Percentiles rank a stretch among this genome's conserved stretches.
These are phyloP conservation scores for Pontederia paniculata DNA, from an alignment of 176 grass and related monocot species.

Conservation along the genomic window DNA sequence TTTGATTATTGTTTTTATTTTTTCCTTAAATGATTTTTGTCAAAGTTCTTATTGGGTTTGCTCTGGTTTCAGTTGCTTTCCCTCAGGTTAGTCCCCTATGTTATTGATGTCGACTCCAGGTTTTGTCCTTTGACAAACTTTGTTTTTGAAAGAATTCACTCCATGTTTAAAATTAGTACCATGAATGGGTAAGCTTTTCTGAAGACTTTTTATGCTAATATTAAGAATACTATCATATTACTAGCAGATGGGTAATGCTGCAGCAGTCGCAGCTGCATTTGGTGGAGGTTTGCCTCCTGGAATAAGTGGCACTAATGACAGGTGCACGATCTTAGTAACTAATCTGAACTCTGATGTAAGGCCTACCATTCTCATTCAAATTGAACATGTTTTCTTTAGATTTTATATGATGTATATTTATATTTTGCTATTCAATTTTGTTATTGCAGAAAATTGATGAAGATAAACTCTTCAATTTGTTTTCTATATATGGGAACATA, in stretches of 20 bases:
- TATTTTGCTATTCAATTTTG: background rate
- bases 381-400: background rate
- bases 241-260: conserved; percentile 61
- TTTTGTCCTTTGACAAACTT: too few relatives aligned
- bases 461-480: conserved; percentile 92
- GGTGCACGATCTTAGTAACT: conserved; percentile 84
- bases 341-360: conserved; percentile 96
- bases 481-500: conserved; percentile 95
- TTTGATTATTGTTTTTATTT: background rate
- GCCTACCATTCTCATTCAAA: conserved; percentile 8
- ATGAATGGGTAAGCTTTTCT: background rate
- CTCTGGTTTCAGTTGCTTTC: conserved; percentile 45
- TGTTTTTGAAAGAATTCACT: too few relatives aligned
- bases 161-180: too few relatives aligned
- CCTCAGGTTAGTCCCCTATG: conserved; percentile 40
- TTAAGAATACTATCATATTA: conserved; percentile 2
- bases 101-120: too few relatives aligned
- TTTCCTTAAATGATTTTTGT: conserved; percentile 4
- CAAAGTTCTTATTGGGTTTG: conserved; percentile 1
- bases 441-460: conserved; percentile 73
- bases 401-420: too few relatives aligned
- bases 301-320: conserved; percentile 63
- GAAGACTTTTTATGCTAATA: background rate
- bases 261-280: conserved; percentile 69
- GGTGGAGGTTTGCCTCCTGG: conserved; percentile 58